Percentiles rank a stretch among this genome's conserved stretches.
Conservation (phyloP, 2,329 filamentous ascomycete genomes). For the Tolypocladium ovalisporum region DNA sequence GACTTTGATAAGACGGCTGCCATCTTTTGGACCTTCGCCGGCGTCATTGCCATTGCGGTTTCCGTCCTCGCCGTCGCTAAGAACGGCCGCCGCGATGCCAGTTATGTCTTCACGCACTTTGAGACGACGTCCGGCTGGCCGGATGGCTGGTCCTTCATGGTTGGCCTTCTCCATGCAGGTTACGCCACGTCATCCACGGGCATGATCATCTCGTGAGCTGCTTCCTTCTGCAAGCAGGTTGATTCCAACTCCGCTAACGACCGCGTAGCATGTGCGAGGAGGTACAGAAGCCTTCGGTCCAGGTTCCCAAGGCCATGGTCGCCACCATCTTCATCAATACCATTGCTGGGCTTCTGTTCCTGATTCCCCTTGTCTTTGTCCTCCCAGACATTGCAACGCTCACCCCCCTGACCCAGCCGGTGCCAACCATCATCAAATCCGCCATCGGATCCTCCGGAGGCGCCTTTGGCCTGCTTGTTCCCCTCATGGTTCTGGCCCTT, state of each 20-base stretch:
- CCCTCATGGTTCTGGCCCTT: conserved; percentile 54
- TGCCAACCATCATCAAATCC: conserved; percentile 51
- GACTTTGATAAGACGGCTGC: conserved; percentile 46
- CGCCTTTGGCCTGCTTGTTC: conserved; percentile 51
- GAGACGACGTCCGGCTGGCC: conserved; percentile 59
- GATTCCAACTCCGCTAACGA: background rate
- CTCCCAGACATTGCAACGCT: conserved; percentile 50
- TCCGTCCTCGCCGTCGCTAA: conserved; percentile 56
- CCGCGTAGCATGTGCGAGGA: conserved; percentile 59
- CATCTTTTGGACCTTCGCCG: conserved; percentile 65
- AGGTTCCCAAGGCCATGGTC: conserved; percentile 66
- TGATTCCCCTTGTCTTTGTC: conserved; percentile 60
- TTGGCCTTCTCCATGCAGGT: conserved; percentile 60
- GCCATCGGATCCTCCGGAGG: conserved; percentile 51
- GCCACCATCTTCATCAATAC: conserved; percentile 56
- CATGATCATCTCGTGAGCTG: conserved; percentile 65
- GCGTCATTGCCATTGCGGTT: conserved; percentile 54
- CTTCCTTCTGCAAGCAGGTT: no score
- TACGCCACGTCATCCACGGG: conserved; percentile 68
- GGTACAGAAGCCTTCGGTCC: conserved; percentile 51
- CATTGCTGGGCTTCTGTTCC: conserved; percentile 53
- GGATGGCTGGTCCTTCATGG: conserved; percentile 61
- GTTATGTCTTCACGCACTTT: conserved; percentile 58
- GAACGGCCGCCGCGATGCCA: conserved; percentile 50
- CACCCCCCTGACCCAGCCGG: conserved; percentile 45